Conservation (phyloP, 768 basidiomycete species). For the Lactarius vividus region DNA sequence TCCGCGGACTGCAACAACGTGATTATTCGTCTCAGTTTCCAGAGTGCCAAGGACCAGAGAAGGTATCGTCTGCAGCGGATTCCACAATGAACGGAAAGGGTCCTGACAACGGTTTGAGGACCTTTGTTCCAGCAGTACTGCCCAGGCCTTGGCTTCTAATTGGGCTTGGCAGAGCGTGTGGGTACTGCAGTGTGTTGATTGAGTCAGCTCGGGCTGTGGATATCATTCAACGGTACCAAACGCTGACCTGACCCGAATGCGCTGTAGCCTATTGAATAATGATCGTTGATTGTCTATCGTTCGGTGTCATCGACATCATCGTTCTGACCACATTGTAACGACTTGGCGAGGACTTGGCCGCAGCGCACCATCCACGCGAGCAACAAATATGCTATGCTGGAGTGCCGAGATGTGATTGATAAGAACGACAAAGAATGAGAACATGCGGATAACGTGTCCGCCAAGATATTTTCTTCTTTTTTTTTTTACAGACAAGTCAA, state of each 20-base stretch:
- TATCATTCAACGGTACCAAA: background rate
- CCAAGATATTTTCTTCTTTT: background rate
- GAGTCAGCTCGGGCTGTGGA: background rate
- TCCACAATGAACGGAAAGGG: background rate
- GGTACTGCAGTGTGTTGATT: background rate
- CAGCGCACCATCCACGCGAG: too few relatives aligned
- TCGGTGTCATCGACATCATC: background rate
- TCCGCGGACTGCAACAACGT: background rate
- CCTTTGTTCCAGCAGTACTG: background rate
- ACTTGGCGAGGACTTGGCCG: background rate
- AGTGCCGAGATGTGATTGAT: background rate
- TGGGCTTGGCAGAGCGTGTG: background rate
- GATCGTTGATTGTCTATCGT: background rate
- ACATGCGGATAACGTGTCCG: background rate
- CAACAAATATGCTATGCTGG: background rate
- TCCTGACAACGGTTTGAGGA: background rate
- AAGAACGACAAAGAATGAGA: background rate
- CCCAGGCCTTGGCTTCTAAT: background rate
- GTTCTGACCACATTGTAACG: background rate
- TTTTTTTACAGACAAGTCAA: background rate
- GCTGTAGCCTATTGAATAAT: background rate
- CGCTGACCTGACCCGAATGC: background rate
- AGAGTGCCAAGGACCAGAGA: background rate
- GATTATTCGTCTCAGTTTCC: background rate
- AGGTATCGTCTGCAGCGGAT: background rate